Percentiles rank a stretch among this genome's conserved stretches.
These are phyloP conservation scores for Boechera stricta DNA, from an alignment of 345 rosid species.

Conservation along the genomic window DNA sequence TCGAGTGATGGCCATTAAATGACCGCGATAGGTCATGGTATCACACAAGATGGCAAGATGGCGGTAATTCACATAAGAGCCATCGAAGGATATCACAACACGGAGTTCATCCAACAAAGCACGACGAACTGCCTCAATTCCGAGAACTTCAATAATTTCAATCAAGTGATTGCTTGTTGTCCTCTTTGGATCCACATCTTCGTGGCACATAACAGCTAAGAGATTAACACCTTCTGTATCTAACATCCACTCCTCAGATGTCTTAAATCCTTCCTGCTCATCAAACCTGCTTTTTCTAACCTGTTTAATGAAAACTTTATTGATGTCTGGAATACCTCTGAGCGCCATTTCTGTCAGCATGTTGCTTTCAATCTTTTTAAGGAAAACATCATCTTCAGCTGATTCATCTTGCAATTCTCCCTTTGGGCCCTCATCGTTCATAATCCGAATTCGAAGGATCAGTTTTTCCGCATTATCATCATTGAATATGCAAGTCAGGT, in stretches of 20 bases:
- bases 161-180: conserved; percentile 97
- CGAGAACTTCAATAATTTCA: conserved; percentile 95
- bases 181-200: conserved; percentile 88
- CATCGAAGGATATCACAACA: conserved; percentile 96
- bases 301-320: conserved; percentile 91
- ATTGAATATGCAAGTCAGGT: conserved; percentile 89
- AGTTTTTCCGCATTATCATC: conserved; percentile 95
- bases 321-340: conserved; percentile 92
- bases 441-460: conserved; percentile 90
- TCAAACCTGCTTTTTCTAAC: conserved; percentile 81
- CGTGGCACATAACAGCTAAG: conserved; percentile 93
- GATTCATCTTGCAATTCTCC: conserved; percentile 87
- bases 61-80: conserved; percentile 95
- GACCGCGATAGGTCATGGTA: conserved; percentile 99
- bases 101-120: conserved; percentile 91
- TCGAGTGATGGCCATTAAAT: conserved; percentile 97
- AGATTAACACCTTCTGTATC: conserved; percentile 99
- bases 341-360: conserved; percentile 99
- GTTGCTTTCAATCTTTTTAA: conserved; percentile 94
- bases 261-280: conserved; percentile 79
- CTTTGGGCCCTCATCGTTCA: conserved; percentile 95
- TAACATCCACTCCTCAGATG: conserved; percentile 94
- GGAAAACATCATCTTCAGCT: conserved; percentile 97
- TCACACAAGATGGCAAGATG: conserved; percentile 97
- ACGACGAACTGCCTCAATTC: conserved; percentile 97